These are phyloP conservation scores for Jatropha podagrica DNA, from an alignment of 441 rosid genomes.

Conservation along the genomic window DNA sequence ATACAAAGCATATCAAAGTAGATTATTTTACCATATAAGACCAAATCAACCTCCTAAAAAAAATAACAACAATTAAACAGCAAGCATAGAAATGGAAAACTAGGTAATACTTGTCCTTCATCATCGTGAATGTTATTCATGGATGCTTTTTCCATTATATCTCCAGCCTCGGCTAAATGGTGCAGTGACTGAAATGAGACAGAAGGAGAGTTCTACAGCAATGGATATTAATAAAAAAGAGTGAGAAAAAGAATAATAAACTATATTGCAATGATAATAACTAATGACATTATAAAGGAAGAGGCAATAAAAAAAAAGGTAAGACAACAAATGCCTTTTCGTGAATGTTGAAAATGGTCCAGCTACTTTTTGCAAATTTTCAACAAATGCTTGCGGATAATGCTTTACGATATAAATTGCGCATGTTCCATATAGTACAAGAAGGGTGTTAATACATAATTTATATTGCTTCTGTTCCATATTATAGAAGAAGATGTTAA, in stretches of 20 bases:
- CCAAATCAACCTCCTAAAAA: not conserved
- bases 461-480: too few relatives aligned
- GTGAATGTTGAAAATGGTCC: too few relatives aligned
- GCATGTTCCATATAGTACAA: not conserved
- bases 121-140: not conserved
- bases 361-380: not conserved
- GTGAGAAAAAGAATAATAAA: not conserved
- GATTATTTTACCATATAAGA: not conserved
- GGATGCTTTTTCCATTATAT: slow-evolving; percentile 9
- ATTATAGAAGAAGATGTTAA: too few relatives aligned
- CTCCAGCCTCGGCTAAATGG: slow-evolving; percentile 14
- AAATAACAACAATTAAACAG: not conserved
- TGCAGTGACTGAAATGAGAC: slow-evolving; percentile 7
- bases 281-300: not conserved
- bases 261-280: not conserved
- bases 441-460: not conserved
- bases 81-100: not conserved
- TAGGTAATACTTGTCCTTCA: not conserved
- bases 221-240: not conserved
- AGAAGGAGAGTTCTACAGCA: slow-evolving; percentile 12
- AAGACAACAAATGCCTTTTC: too few relatives aligned
- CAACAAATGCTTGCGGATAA: not conserved
- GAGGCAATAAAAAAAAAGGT: not conserved
- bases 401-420: not conserved
- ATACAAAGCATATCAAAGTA: not conserved